These are phyloP conservation scores for Neophaeococcomyces mojaviensis DNA, from an alignment of 2,329 filamentous ascomycete species.

Conservation along the genomic window DNA sequence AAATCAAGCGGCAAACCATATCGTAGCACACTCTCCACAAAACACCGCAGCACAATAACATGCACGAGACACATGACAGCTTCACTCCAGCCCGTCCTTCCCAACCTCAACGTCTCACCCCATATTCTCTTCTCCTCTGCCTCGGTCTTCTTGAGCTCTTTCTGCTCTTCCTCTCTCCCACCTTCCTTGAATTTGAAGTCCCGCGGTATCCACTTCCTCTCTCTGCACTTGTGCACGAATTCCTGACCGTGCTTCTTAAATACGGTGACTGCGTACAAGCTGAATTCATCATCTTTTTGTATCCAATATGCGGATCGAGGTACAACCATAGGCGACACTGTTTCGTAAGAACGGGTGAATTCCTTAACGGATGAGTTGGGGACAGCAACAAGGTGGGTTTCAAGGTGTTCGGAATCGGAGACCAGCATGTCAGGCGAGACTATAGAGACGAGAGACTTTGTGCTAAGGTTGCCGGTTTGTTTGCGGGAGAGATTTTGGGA, in stretches of 20 bases:
- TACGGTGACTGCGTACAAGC: constrained; percentile 76
- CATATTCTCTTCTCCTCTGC: constrained; percentile 85
- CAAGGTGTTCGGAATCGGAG: constrained; percentile 82
- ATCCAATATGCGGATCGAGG: constrained; percentile 76
- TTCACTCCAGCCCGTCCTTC: constrained; percentile 90
- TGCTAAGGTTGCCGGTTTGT: constrained; percentile 89
- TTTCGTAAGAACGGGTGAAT: constrained; percentile 84
- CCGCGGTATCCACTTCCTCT: constrained; percentile 88
- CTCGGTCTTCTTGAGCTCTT: constrained; percentile 72
- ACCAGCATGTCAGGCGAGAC: constrained; percentile 74
- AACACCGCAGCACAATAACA: constrained; percentile 80
- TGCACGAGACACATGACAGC: constrained; percentile 95
- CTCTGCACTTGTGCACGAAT: constrained; percentile 85
- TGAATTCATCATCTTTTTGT: constrained; percentile 81
- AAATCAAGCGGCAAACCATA: constrained; percentile 91
- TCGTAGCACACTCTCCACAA: constrained; percentile 94
- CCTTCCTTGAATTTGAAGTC: constrained; percentile 92
- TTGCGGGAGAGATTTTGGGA: constrained; percentile 74
- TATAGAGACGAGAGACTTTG: constrained; percentile 84
- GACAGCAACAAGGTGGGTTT: constrained; percentile 88
- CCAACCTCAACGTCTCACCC: constrained; percentile 81
- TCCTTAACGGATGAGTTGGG: constrained; percentile 75
- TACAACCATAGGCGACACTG: constrained; percentile 81
- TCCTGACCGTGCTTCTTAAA: constrained; percentile 88
- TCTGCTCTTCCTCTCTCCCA: constrained; percentile 78